Percentiles rank a stretch among this genome's conserved stretches.
Evolutionary conservation across 2,329 filamentous ascomycete species (phyloP).

Genomic region (Anthostomella pinea): DNA sequence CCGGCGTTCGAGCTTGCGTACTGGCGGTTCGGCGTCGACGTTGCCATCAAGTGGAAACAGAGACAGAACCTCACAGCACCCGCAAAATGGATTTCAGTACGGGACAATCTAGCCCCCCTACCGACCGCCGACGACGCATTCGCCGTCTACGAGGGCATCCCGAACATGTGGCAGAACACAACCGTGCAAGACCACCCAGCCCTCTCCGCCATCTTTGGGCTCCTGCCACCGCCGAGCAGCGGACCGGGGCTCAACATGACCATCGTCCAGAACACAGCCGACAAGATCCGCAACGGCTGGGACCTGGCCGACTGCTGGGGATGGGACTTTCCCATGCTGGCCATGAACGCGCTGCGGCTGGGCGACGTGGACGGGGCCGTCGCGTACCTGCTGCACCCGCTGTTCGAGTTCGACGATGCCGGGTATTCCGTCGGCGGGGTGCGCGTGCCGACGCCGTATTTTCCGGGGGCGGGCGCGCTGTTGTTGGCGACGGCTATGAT

Average conservation of each 20-base stretch:
- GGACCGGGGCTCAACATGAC: constrained; percentile 35
- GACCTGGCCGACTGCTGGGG: constrained; percentile 39
- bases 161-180: constrained; percentile 40
- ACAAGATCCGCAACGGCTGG: constrained; percentile 38
- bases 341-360: constrained; percentile 42
- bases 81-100: constrained; percentile 44
- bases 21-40: constrained; percentile 57
- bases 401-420: constrained; percentile 54
- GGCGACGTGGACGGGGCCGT: constrained; percentile 38
- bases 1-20: constrained; percentile 60
- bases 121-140: constrained; percentile 50
- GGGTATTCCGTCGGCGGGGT: constrained; percentile 52
- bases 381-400: constrained; percentile 45
- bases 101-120: constrained; percentile 51
- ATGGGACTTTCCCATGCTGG: constrained; percentile 45
- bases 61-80: constrained; percentile 45
- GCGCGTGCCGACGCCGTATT: constrained; percentile 56
- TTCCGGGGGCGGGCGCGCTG: constrained; percentile 48
- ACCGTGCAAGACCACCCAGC: constrained; percentile 43
- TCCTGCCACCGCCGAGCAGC: constrained; percentile 38
- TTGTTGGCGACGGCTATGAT: constrained; percentile 55
- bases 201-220: constrained; percentile 42
- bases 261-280: constrained; percentile 36
- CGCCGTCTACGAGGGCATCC: constrained; percentile 51
- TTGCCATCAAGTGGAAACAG: constrained; percentile 51